Evolutionary conservation across 23 red algal species (phyloP), one percentile per base, ranked within the genome.

Genomic region (Pyropia yezoensis): DNA sequence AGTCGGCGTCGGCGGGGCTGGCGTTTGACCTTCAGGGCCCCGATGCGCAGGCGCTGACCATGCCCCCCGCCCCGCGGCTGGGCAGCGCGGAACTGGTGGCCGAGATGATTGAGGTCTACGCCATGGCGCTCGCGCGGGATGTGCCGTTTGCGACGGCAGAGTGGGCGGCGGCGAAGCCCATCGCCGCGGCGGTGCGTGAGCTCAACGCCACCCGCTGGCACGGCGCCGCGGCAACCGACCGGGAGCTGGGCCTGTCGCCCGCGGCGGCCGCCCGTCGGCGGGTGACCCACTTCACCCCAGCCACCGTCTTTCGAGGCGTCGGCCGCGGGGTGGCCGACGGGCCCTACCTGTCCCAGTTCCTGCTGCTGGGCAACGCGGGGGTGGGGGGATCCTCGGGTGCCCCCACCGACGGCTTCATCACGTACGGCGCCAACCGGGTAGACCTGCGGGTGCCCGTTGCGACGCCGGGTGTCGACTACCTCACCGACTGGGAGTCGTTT

Each of bases 291-390:
- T 51, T 83, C 47, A 66, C 27, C 1, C 13, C 23, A 2, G 2
- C 27, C 1, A 70, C 18, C 2, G 52, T 76, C 1, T 85, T 85
- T 65, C 80, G 80, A 0, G 80, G 80, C 11, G 14, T 51, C 0
- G 39, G 54, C 16, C 59, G 12, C 3, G 80, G 80, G 1, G 69
- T 69, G 66, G 13, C 24, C 9, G 69, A 45, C 11, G 80, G 80
- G 0, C 80, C 80, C 3, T 76, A 85, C 53, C 8, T 85, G 17
- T 85, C 80, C 1, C 80, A 85, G 61, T 85, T 85, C 61, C 49
- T 76, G 23, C 71, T 85, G 1, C 20, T 85, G 16, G 80, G 80
- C 63, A 75, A 34, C 13, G 63, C 18, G 14, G 69, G 69, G 0
- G 30, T 76, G 21, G 61, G 11, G 8, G 29, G 22, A n/a, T 12